These are phyloP conservation scores for Blastomyces silverae DNA, from an alignment of 2,329 filamentous ascomycete species.

Conservation along the genomic window DNA sequence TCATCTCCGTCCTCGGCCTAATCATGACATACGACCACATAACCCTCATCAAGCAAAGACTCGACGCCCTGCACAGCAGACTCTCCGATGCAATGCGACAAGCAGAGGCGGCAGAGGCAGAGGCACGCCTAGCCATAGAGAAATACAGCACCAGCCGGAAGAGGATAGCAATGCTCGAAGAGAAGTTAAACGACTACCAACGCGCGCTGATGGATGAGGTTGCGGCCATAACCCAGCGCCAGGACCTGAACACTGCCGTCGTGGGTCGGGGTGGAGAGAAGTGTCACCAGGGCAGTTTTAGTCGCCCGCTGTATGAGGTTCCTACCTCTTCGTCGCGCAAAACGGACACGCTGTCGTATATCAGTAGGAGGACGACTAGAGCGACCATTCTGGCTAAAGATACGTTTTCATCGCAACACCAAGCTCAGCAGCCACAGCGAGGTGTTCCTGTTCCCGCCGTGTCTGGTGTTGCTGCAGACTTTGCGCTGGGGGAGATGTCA, in stretches of 20 bases:
- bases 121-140: slow-evolving; percentile 6
- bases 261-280: neutral
- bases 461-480: neutral
- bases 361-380: slow-evolving; percentile 1
- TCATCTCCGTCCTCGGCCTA: slow-evolving; percentile 10
- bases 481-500: neutral
- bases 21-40: slow-evolving; percentile 12
- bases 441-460: neutral
- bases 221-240: slow-evolving; percentile 3
- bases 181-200: slow-evolving; percentile 9
- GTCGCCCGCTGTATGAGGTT: slow-evolving; percentile 4
- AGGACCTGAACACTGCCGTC: neutral
- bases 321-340: slow-evolving; percentile 2
- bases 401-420: neutral
- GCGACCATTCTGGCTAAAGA: slow-evolving; percentile 1
- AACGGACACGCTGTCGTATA: neutral
- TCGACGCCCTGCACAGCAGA: slow-evolving; percentile 2
- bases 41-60: slow-evolving; percentile 6
- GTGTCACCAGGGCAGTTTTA: slow-evolving; percentile 1
- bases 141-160: slow-evolving; percentile 8
- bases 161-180: slow-evolving; percentile 6
- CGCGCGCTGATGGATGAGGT: slow-evolving; percentile 5
- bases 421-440: neutral
- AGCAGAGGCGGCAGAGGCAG: slow-evolving; percentile 8
- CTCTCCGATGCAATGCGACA: slow-evolving; percentile 2